phyloP scores from a whole-genome alignment of 176 grass and related monocot species.

The Oryza punctata region DNA sequence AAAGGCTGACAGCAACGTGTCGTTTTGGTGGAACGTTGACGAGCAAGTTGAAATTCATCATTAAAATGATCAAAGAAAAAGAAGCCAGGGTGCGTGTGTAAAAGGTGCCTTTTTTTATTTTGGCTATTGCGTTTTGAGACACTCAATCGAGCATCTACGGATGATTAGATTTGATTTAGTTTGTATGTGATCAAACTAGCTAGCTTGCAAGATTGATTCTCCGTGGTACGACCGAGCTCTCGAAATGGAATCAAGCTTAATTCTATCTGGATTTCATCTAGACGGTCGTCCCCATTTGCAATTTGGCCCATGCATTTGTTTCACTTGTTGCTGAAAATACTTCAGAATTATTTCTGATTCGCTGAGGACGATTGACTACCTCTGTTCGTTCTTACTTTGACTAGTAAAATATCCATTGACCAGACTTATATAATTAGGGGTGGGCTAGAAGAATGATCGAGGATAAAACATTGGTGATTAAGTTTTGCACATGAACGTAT shows the following conservation, averaged over 20 bases:
- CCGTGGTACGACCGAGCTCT: background rate
- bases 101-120: background rate
- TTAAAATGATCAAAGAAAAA: background rate
- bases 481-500: no score
- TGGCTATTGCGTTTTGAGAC: background rate
- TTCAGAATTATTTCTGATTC: no score
- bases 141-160: background rate
- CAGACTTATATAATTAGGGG: no score
- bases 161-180: background rate
- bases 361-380: no score
- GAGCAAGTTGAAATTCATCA: background rate
- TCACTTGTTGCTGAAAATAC: no score
- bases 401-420: no score
- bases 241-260: background rate
- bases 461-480: no score
- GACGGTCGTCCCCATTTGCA: background rate
- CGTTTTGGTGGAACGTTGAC: constrained; percentile 3
- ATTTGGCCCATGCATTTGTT: no score
- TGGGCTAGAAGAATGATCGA: no score
- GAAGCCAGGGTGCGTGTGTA: background rate
- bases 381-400: no score
- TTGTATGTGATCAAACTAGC: background rate
- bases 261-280: no score
- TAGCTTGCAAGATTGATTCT: background rate
- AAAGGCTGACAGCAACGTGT: background rate